Percentiles rank a stretch among this genome's conserved stretches.
phyloP scores from a whole-genome alignment of 805 yeast species.

The Myxozyma neotropica region DNA sequence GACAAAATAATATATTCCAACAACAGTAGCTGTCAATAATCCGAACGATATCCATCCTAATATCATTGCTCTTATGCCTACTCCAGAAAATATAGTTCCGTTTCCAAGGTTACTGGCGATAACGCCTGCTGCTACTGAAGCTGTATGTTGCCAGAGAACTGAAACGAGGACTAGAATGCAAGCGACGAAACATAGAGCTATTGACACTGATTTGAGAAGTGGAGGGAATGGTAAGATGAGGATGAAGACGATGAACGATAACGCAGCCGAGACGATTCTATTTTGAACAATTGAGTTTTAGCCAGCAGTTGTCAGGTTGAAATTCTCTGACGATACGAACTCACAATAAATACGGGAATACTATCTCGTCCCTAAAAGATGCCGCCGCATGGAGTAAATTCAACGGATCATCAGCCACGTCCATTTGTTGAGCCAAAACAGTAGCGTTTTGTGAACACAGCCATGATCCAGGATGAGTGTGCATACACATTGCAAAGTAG shows the following conservation, averaged over 20 bases:
- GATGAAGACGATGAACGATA: conserved; percentile 24
- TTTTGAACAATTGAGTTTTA: too few species aligned
- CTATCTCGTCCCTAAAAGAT: conserved; percentile 19
- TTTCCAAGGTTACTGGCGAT: conserved; percentile 20
- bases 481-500: conserved; percentile 27
- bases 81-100: conserved; percentile 24
- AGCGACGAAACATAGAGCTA: conserved; percentile 20
- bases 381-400: conserved; percentile 27
- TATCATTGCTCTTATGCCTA: conserved; percentile 24
- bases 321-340: background rate
- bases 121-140: conserved; percentile 23
- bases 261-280: conserved; percentile 20
- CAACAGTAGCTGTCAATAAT: conserved; percentile 9
- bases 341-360: conserved; percentile 28
- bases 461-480: conserved; percentile 17
- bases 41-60: conserved; percentile 32
- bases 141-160: conserved; percentile 33
- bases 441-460: conserved; percentile 26
- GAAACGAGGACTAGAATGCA: conserved; percentile 25
- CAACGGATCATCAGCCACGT: conserved; percentile 24
- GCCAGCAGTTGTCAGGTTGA: too few species aligned
- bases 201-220: conserved; percentile 10
- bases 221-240: conserved; percentile 31
- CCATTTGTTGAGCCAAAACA: conserved; percentile 15
- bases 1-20: conserved; percentile 29